phyloP scores from a whole-genome alignment of 306 rosid genomes.

The Dicorynia guianensis region DNA sequence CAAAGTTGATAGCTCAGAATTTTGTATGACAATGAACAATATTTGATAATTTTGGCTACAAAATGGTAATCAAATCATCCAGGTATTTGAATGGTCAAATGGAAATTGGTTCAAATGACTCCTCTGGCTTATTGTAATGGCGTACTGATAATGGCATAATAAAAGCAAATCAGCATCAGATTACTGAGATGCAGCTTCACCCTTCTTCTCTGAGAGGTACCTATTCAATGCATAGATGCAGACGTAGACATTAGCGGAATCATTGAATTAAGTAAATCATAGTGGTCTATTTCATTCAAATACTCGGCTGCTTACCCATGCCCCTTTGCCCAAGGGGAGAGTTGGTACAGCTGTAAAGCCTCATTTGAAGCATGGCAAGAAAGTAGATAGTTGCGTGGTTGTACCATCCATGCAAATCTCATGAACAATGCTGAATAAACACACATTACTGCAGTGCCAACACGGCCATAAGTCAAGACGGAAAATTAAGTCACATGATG shows the following conservation, averaged over 20 bases:
- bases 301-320: conserved; percentile 46
- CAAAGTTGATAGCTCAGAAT: background rate
- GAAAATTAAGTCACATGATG: conserved; percentile 14
- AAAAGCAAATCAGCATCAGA: conserved; percentile 22
- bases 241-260: background rate
- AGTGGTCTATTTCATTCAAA: background rate
- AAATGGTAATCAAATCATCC: background rate
- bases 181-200: conserved; percentile 54
- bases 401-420: conserved; percentile 88
- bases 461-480: background rate
- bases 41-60: background rate
- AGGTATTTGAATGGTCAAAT: background rate
- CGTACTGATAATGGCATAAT: background rate
- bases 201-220: conserved; percentile 64
- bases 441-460: conserved; percentile 69
- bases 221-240: conserved; percentile 35
- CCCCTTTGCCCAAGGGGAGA: conserved; percentile 78
- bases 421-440: conserved; percentile 66
- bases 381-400: conserved; percentile 74
- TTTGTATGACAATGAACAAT: background rate
- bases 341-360: conserved; percentile 67
- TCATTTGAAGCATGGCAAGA: conserved; percentile 79
- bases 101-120: background rate
- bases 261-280: background rate
- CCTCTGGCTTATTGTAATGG: background rate